Base-by-base conservation (phyloP, 2,329 filamentous ascomycete genomes). In the Aspergillus arachidicola region DNA sequence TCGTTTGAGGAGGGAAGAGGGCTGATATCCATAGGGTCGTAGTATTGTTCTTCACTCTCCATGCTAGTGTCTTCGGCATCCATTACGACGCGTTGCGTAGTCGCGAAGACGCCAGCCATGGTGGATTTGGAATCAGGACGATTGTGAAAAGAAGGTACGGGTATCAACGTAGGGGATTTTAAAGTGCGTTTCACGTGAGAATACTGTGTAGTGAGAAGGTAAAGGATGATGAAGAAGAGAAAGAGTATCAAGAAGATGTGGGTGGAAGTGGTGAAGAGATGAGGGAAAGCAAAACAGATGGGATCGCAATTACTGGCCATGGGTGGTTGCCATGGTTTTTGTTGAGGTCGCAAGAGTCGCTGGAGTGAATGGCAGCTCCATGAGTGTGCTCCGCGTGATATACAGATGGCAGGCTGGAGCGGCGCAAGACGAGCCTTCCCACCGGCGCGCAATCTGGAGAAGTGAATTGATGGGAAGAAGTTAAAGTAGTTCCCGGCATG, bases 1-100 rank as follows among this genome's bases (percentile, higher is more conserved):
- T 48, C 45, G 11, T 19, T 43, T 16, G 19, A n/a, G 38, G 19
- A n/a, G 38, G 54, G 34, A 32, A 61, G 32, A 9, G 65, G 57
- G 43, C 63, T 62, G 34, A 67, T 67, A 21, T 70, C 67, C 67
- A 69, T 71, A 7, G 65, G 65, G 61, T 66, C 65, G 34, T 57
- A 60, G 11, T 30, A 26, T 19, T 34, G 26, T 50, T 62, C 58
- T 36, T 43, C 30, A 11, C 53, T 19, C 21, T 45, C 58, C 7
- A 43, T 26, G 21, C 21, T 55, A 38, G 63, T n/a, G 7, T 51
- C 45, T 28, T 64, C 54, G 1, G 60, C 6, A 45, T 65, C 59
- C 5, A 61, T 19, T 19, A 64, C n/a, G 59, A 63, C 50, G 10
- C 28, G 57, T 30, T 62, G 61, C 32, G 62, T 46, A 32, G 54